Percentiles rank a stretch among this genome's conserved stretches.
Evolutionary conservation across 2,329 filamentous ascomycete genomes (phyloP).

Genomic region (Grosmannia huntii): DNA sequence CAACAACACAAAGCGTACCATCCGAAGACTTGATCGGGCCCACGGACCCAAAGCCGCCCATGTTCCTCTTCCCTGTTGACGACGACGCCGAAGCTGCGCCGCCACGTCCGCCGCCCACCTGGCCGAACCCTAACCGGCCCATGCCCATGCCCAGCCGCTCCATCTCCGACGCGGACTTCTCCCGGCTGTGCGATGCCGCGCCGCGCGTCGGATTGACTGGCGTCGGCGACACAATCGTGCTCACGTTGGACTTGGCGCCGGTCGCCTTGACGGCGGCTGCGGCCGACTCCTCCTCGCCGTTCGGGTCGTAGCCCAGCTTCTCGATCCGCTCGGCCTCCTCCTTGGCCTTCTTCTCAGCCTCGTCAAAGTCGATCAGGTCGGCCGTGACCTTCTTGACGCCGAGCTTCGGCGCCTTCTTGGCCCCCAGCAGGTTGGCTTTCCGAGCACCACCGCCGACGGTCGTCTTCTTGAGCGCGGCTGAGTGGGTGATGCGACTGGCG

Average conservation of each 20-base stretch:
- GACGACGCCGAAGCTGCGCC: slow-evolving; percentile 11
- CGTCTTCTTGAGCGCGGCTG: slow-evolving; percentile 71
- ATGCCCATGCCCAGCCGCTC: slow-evolving; percentile 87
- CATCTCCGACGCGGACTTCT: slow-evolving; percentile 63
- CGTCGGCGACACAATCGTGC: slow-evolving; percentile 50
- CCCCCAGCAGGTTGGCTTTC: slow-evolving; percentile 75
- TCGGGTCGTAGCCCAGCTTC: slow-evolving; percentile 89
- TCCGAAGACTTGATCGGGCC: slow-evolving; percentile 59
- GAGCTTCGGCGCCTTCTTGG: slow-evolving; percentile 71
- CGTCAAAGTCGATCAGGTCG: slow-evolving; percentile 87
- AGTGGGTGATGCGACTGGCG: slow-evolving; percentile 61
- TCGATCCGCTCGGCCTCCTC: slow-evolving; percentile 94
- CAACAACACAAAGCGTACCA: slow-evolving; percentile 25
- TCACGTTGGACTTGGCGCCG: slow-evolving; percentile 20
- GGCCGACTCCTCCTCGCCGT: slow-evolving; percentile 56
- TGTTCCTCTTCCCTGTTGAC: slow-evolving; percentile 51
- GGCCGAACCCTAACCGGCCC: slow-evolving; percentile 73
- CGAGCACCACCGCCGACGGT: slow-evolving; percentile 54
- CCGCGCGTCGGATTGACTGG: slow-evolving; percentile 55
- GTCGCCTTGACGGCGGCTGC: slow-evolving; percentile 32
- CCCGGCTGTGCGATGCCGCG: slow-evolving; percentile 43
- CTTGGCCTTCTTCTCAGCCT: slow-evolving; percentile 91
- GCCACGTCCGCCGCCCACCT: slow-evolving; percentile 55
- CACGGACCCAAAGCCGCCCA: slow-evolving; percentile 77
- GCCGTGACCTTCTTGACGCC: slow-evolving; percentile 82